Evolutionary conservation across 495 filamentous ascomycete genomes (phyloP), one percentile per base, ranked within the genome.

Genomic region (Extremus antarcticus): DNA sequence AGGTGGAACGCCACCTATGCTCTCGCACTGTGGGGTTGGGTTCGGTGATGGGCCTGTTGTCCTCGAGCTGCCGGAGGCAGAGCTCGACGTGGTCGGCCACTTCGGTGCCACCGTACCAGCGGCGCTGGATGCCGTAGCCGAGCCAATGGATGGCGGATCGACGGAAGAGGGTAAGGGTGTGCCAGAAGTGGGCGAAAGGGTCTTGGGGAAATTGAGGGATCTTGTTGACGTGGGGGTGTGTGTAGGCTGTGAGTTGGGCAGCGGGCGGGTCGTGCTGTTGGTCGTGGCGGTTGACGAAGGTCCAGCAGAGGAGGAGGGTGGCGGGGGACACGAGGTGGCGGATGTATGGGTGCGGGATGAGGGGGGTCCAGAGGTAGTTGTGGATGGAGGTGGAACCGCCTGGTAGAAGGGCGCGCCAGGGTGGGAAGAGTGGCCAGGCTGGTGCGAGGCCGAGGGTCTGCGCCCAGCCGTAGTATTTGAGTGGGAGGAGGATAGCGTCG

Each of bases 401-500:
- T 7, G 43, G 48, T 0, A 50, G 15, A 10, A 57, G 16, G 8
- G 19, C 3, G 1, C 24, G 9, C n/a, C 41, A 21, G n/a, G 43
- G 35, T 0, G 55, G 59, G 1, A 62, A 32, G 2, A 58, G 16
- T 17, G 55, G 59, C 13, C 22, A 47, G 2, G 51, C n/a, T 8
- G 59, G 59, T 10, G 59, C 59, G 17, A 62, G 51, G 32, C 46
- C 46, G 17, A 62, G 40, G 4, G 35, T 43, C 38, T 62, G 59
- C 8, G 55, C 54, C 8, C 17, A 49, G n/a, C 21, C 21, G 40
- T 49, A 43, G 55, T 54, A 58, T 10, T 41, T 0, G 11, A 62
- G 45, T 10, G 59, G 59, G 16, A 62, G 55, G 9, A 62, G 29
- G 11, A 32, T 16, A 3, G 54, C n/a, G 45, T 61, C 58, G n/a